Base-by-base conservation (phyloP, 2,329 filamentous ascomycete genomes). In the Neophaeococcomyces mojaviensis region DNA sequence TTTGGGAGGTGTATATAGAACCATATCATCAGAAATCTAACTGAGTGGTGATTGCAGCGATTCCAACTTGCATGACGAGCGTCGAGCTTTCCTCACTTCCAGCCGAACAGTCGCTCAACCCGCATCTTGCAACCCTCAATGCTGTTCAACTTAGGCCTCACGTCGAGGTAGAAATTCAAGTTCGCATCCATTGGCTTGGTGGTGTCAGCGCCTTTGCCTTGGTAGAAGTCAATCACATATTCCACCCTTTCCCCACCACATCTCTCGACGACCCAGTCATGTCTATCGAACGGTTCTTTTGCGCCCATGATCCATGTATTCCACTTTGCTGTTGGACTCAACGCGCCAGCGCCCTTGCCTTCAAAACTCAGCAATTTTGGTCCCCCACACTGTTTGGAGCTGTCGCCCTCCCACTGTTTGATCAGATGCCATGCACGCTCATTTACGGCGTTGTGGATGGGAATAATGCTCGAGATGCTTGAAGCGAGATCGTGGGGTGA, bases 401-500 rank as follows among this genome's bases (percentile, higher is more conserved):
- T 69, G 32, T 48, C 18, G 13, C 71, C 74, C 68, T 98, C 92
- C 92, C 92, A 98, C 36, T 78, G 71, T 57, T 86, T 79, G 55
- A 98, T 97, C 69, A 97, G 86, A 52, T 79, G 74, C 92, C 92
- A 98, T 0, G 92, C 92, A 34, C 87, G 76, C 76, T 98, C 92
- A 67, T 98, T 98, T 52, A 98, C 92, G 36, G 92, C 92, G 64
- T 98, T 98, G 69, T 98, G 92, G 97, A 97, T 2, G 88, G 92
- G 59, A 79, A 82, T 83, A 96, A 96, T 66, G 95, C 88, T 4
- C 75, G 71, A 37, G 22, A 57, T 51, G 3, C 47, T 51, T 4
- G 39, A 35, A 0, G 78, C 79, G 12, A 71, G 55, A 47, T 69
- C 67, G 2, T 62, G 61, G 2, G 67, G 58, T 6, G 65, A 65